Percentiles rank a stretch among this genome's conserved stretches.
Evolutionary conservation across 768 basidiomycete species (phyloP).

Genomic region (Hygrophoropsis aurantiaca): DNA sequence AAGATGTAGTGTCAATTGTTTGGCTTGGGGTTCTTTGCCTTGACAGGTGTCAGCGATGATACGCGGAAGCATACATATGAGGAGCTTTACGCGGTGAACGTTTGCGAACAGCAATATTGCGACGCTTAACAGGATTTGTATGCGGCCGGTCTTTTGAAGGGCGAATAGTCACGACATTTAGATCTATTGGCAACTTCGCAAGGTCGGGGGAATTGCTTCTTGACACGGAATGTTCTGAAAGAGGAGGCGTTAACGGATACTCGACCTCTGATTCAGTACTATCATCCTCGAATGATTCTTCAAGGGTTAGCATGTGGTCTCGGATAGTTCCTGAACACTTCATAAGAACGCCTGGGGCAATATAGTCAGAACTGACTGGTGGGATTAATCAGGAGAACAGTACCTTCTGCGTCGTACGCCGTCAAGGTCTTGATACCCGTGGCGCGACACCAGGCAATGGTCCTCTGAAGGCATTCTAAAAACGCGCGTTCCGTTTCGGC

Average conservation of each 20-base stretch:
- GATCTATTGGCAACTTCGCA: slow-evolving; percentile 5
- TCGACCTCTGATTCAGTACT: slow-evolving; percentile 56
- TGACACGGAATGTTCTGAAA: slow-evolving; percentile 70
- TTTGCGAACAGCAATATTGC: slow-evolving; percentile 23
- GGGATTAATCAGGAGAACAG: slow-evolving; percentile 3
- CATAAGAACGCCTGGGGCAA: slow-evolving; percentile 39
- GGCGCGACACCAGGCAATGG: slow-evolving; percentile 61
- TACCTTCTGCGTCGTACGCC: slow-evolving; percentile 73
- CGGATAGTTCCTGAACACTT: slow-evolving; percentile 42
- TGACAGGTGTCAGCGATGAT: slow-evolving; percentile 10
- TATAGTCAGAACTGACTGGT: background rate
- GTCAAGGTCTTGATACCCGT: slow-evolving; percentile 64
- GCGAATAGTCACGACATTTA: slow-evolving; percentile 18
- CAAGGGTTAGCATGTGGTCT: slow-evolving; percentile 31
- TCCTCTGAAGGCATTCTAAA: slow-evolving; percentile 52
- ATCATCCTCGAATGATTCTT: slow-evolving; percentile 24
- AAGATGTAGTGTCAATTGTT: slow-evolving; percentile 50
- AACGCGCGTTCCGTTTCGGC: slow-evolving; percentile 42
- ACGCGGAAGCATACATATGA: background rate
- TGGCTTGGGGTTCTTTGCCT: slow-evolving; percentile 10
- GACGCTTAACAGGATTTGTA: slow-evolving; percentile 14
- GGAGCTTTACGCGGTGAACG: slow-evolving; percentile 19
- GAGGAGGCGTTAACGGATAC: slow-evolving; percentile 77
- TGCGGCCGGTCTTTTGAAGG: background rate
- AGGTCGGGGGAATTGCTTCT: slow-evolving; percentile 58